These are phyloP conservation scores for Mycosphaerella sp. DNA, from an alignment of 2,329 filamentous ascomycete species.

Conservation along the genomic window DNA sequence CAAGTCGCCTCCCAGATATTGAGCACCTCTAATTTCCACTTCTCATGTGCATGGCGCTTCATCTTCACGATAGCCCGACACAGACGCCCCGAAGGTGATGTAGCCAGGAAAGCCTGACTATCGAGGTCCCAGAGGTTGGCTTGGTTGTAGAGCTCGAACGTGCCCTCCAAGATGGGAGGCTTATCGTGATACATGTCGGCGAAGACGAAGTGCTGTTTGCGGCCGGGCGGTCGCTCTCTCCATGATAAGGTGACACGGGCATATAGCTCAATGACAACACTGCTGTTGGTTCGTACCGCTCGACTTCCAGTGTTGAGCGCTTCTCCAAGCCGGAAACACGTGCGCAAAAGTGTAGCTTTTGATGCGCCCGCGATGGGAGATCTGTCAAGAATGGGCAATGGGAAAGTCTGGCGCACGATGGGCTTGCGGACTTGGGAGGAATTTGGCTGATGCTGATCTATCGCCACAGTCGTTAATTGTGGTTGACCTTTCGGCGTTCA, in stretches of 20 bases:
- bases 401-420: constrained; percentile 50
- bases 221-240: constrained; percentile 40
- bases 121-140: constrained; percentile 41
- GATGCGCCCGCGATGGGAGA: constrained; percentile 51
- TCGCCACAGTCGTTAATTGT: neutral
- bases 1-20: constrained; percentile 49
- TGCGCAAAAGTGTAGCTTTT: constrained; percentile 45
- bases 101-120: constrained; percentile 39
- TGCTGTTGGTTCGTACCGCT: constrained; percentile 45
- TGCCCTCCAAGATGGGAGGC: constrained; percentile 49
- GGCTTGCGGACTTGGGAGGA: constrained; percentile 29
- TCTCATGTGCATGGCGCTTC: constrained; percentile 38
- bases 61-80: constrained; percentile 47
- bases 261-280: constrained; percentile 55
- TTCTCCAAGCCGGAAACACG: constrained; percentile 60
- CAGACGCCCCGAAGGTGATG: constrained; percentile 32
- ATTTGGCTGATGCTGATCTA: neutral
- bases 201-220: constrained; percentile 59
- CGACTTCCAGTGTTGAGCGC: constrained; percentile 48
- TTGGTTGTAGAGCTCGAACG: constrained; percentile 45
- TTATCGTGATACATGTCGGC: constrained; percentile 56
- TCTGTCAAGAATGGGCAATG: constrained; percentile 44
- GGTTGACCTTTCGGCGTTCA: neutral
- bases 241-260: constrained; percentile 54
- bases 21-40: constrained; percentile 43